A percentile compares a stretch with the other conserved stretches of the same genome.
Conservation (phyloP, 331 rosid species). For the Cydonia oblonga region DNA sequence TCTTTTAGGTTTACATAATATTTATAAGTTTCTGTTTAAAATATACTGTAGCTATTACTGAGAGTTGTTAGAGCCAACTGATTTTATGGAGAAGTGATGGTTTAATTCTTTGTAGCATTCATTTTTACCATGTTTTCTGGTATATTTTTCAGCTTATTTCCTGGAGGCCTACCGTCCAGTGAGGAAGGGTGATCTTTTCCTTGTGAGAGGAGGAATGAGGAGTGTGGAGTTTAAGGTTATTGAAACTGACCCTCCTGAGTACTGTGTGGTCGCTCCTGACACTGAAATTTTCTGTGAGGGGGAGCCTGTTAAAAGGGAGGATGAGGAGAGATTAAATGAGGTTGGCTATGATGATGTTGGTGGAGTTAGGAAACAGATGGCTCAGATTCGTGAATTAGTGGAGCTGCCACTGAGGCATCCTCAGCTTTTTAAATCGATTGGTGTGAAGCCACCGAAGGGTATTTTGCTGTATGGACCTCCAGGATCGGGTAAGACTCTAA, state of each 20-base stretch:
- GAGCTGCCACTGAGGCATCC: conserved; percentile 94
- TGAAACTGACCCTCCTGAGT: conserved; percentile 87
- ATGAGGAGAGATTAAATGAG: conserved; percentile 82
- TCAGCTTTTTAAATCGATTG: conserved; percentile 83
- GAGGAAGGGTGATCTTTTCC: conserved; percentile 86
- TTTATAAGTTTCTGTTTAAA: not conserved
- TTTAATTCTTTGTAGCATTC: not conserved
- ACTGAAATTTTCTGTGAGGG: conserved; percentile 96
- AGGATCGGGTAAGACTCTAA: conserved; percentile 86
- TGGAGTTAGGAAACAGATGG: conserved; percentile 97
- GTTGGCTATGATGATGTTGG: conserved; percentile 98
- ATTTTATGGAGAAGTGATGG: not conserved
- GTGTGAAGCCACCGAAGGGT: conserved; percentile 97
- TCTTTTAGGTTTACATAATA: no score
- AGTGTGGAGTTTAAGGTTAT: conserved; percentile 94
- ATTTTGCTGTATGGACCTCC: conserved; percentile 85
- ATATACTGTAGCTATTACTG: not conserved
- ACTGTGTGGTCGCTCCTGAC: conserved; percentile 96
- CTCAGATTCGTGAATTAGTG: conserved; percentile 83
- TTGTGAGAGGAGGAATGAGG: conserved; percentile 95
- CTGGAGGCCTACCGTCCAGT: conserved; percentile 89
- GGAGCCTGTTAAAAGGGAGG: conserved; percentile 82
- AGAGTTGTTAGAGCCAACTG: not conserved
- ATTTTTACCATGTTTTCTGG: conserved; percentile 4
- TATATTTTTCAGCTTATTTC: conserved; percentile 62